These are phyloP conservation scores for Leptodontidium sp. DNA, from an alignment of 2,329 filamentous ascomycete genomes.

Conservation along the genomic window DNA sequence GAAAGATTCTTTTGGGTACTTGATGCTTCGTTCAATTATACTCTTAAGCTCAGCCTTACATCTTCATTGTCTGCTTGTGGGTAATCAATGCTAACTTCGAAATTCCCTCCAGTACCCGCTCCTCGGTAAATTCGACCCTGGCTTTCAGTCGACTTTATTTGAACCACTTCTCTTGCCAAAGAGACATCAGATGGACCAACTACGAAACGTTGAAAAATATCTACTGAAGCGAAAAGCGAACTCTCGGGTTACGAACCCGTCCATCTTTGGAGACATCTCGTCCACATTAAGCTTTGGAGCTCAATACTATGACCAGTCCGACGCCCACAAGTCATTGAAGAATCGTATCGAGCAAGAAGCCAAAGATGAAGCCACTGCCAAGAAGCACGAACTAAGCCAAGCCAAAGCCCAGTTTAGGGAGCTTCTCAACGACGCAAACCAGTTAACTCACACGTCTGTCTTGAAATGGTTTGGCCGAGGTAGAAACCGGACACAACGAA, in stretches of 20 bases:
- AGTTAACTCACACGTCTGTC: slow-evolving; percentile 13
- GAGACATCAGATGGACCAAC: slow-evolving; percentile 54
- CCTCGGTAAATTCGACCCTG: slow-evolving; percentile 56
- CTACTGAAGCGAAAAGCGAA: slow-evolving; percentile 42
- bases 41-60: neutral
- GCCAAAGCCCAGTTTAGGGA: slow-evolving; percentile 8
- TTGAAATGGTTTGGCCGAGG: slow-evolving; percentile 3
- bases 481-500: slow-evolving; percentile 5
- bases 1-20: neutral
- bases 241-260: slow-evolving; percentile 33
- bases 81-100: neutral
- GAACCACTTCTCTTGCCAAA: slow-evolving; percentile 56
- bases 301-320: slow-evolving; percentile 56
- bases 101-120: slow-evolving; percentile 45
- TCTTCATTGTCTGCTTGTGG: neutral
- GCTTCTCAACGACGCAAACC: slow-evolving; percentile 39
- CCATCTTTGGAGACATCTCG: slow-evolving; percentile 52
- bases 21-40: neutral
- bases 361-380: slow-evolving; percentile 38
- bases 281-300: slow-evolving; percentile 54
- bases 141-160: slow-evolving; percentile 52
- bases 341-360: slow-evolving; percentile 53
- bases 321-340: slow-evolving; percentile 49
- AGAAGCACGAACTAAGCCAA: slow-evolving; percentile 49
- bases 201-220: slow-evolving; percentile 58